Evolutionary conservation across 1,284 basidiomycete genomes (phyloP).

Genomic region (Austropuccinia psidii): DNA sequence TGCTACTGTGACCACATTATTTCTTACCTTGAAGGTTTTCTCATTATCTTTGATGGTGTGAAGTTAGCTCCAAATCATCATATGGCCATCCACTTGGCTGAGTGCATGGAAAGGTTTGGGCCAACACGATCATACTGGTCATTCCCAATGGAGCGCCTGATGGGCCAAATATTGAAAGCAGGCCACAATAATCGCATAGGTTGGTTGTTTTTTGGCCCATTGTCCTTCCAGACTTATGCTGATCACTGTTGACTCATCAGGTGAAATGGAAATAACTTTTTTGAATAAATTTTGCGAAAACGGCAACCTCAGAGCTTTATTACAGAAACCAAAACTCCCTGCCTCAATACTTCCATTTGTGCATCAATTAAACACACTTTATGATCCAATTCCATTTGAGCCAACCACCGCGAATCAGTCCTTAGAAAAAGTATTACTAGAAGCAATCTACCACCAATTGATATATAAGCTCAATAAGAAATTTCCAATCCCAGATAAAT

Average conservation of each 20-base stretch:
- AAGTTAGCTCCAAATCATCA: conserved; percentile 21
- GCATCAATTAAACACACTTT: not conserved
- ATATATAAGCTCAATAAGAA: not conserved
- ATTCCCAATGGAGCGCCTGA: not conserved
- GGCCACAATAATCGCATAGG: conserved; percentile 1
- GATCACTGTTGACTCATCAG: not conserved
- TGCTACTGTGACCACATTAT: not conserved
- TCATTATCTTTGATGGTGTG: not conserved
- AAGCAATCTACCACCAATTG: not conserved
- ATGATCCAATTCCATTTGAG: not conserved
- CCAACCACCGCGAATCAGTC: not conserved
- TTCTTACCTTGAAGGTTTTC: not conserved
- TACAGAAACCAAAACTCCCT: not conserved
- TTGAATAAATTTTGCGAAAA: conserved; percentile 6
- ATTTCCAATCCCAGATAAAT: not conserved
- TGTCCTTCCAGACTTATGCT: too few species aligned
- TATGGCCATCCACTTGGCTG: conserved; percentile 17
- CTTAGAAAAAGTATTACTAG: not conserved
- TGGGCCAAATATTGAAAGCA: not conserved
- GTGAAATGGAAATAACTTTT: conserved; percentile 27
- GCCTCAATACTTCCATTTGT: not conserved
- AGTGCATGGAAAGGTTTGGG: conserved; percentile 6
- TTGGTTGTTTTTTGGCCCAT: not conserved
- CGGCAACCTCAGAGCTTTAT: not conserved
- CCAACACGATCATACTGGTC: not conserved